These are phyloP conservation scores for Metschnikowia cerradonensis DNA, from an alignment of 805 yeast genomes.

Conservation along the genomic window DNA sequence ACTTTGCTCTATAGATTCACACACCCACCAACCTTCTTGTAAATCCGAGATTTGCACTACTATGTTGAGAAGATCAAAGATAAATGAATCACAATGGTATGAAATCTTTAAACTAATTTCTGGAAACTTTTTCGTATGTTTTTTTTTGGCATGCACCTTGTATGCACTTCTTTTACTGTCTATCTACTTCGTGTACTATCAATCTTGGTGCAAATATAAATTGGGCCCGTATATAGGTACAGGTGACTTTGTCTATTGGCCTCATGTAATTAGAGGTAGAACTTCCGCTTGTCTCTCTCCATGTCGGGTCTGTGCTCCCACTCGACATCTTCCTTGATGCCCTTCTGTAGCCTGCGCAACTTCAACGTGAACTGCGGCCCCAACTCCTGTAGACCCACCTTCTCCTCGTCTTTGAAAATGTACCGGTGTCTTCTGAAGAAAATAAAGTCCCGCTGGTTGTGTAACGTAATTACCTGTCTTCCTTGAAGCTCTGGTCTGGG, in stretches of 20 bases:
- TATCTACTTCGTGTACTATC: background rate
- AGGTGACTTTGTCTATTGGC: background rate
- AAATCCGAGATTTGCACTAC: background rate
- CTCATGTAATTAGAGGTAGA: slow-evolving; percentile 52
- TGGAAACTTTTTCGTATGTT: no score
- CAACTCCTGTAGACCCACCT: slow-evolving; percentile 90
- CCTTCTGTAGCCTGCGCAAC: slow-evolving; percentile 84
- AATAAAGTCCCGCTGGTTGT: slow-evolving; percentile 92
- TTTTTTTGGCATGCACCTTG: no score
- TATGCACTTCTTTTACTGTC: background rate
- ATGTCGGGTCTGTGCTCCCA: slow-evolving; percentile 96
- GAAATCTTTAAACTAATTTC: no score
- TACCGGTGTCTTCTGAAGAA: slow-evolving; percentile 96
- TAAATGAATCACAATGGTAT: no score
- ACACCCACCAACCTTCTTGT: background rate
- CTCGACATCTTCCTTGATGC: slow-evolving; percentile 84
- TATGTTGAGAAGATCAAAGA: background rate
- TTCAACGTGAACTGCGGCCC: slow-evolving; percentile 96
- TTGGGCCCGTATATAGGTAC: background rate
- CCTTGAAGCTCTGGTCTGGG: slow-evolving; percentile 92
- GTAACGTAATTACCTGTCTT: slow-evolving; percentile 91
- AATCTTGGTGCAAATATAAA: background rate
- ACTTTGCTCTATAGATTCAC: background rate
- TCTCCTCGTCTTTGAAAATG: slow-evolving; percentile 81
- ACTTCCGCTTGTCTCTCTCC: slow-evolving; percentile 95